Evolutionary conservation across 1,284 basidiomycete species (phyloP), one percentile per base, ranked within the genome.

Genomic region (Cryptococcus sp.): DNA sequence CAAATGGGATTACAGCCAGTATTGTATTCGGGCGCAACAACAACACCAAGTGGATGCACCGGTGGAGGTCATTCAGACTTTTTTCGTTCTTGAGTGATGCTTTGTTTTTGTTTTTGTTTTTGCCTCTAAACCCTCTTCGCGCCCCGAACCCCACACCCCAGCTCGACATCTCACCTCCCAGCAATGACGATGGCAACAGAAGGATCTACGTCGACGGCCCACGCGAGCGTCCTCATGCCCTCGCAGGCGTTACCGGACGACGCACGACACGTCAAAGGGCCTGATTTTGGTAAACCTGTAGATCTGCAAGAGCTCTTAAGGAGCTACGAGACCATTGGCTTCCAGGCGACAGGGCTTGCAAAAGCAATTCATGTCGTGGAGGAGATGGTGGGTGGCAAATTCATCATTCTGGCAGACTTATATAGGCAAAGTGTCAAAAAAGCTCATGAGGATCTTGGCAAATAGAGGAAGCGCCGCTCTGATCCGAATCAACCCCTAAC

Each of bases 291-390:
- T 61, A 77, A 85, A 39, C 79, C 82, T 7, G 76, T 88, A 41
- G 86, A 87, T 46, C 81, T 98, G 27, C 82, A 88, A 49, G 81
- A 84, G 40, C 83, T 99, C 64, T 79, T 99, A 45, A 77, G 81
- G 45, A 87, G 85, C 69, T 98, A 96, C 80, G 86, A 89, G 70
- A 85, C 86, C 20, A 96, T 98, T 53, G 95, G 95, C 16, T 99
- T 99, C 73, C 95, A 99, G 76, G 95, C 95, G 16, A 93, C 88
- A 47, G 93, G 90, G 54, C 81, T 99, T 6, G 89, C 89, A 1
- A 86, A 84, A 67, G 95, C 95, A 0, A 91, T 97, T 43, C 65
- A 75, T 42, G 65, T 79, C 13, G 68, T 79, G 3, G 78, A 79
- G 30, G 68, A 79, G 61, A 79, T 79, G 79, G 78, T 77, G 52